Percentiles rank a stretch among this genome's conserved stretches.
Evolutionary conservation across 768 basidiomycete genomes (phyloP).

Genomic region (Tulasnella sp.): DNA sequence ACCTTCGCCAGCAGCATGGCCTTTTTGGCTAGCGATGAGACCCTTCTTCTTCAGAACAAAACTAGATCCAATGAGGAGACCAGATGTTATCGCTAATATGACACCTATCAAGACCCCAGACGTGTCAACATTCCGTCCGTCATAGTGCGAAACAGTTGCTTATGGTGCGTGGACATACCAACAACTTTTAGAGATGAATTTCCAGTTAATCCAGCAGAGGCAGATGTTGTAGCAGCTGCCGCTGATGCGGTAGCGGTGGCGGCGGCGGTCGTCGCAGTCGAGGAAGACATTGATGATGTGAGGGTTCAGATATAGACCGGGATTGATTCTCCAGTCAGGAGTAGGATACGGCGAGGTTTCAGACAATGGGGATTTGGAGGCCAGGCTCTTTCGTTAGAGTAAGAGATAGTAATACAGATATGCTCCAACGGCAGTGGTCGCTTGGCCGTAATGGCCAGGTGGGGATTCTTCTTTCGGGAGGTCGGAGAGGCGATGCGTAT

Average conservation of each 20-base stretch:
- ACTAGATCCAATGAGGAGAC: conserved; percentile 79
- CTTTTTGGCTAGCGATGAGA: conserved; percentile 22
- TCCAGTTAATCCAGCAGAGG: conserved; percentile 1
- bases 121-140: neutral
- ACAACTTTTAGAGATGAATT: conserved; percentile 17
- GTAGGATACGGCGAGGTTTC: too few species aligned
- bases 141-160: neutral
- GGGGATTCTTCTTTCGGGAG: too few species aligned
- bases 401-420: too few species aligned
- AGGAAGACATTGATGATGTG: conserved; percentile 28
- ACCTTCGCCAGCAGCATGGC: conserved; percentile 59
- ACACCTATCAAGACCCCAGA: conserved; percentile 60
- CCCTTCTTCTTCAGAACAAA: conserved; percentile 99
- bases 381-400: too few species aligned
- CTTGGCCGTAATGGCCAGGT: too few species aligned
- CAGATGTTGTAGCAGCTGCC: conserved; percentile 15
- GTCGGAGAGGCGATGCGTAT: too few species aligned
- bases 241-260: conserved; percentile 15
- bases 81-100: conserved; percentile 63
- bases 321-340: neutral
- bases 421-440: too few species aligned
- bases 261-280: conserved; percentile 14
- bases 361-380: too few species aligned
- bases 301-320: conserved; percentile 20
- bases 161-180: conserved; percentile 9